Base-by-base conservation (phyloP, 2,329 filamentous ascomycete species). In the Aspergillus sp. region DNA sequence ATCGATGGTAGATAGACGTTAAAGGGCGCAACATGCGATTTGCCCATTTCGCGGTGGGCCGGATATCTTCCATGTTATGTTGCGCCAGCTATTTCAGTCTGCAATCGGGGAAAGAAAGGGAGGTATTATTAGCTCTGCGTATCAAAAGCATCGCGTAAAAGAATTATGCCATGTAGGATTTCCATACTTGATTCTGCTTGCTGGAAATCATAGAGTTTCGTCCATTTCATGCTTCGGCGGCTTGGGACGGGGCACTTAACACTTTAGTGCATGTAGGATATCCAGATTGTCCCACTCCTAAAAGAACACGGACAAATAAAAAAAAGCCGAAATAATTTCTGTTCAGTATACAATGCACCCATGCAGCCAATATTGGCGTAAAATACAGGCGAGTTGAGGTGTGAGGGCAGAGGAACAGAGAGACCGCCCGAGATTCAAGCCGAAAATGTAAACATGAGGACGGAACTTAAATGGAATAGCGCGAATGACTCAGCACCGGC, bases 1-100 rank as follows among this genome's bases (percentile, higher is more conserved):
- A 64, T 51, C 74, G 72, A 51, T 72, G 68, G 56, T 76, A 70
- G 49, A 76, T 67, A 17, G 74, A 75, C 17, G 69, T 70, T 55
- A 79, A 65, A 33, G 76, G 77, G 57, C 76, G 74, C 54, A 79
- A 63, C 57, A 77, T 71, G 62, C 75, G 74, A 58, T 76, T 76
- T 55, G 73, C 75, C 75, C 75, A 77, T 72, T 69, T 74, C 50
- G 75, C 72, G 7, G 74, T 77, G 43, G 72, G 66, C 58, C 70
- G 70, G 47, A 75, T 59, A 56, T 76, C 71, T 48, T 73, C 71
- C 73, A 75, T 75, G 24, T 55, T 58, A 75, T 75, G 24, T 55
- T 58, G 54, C 58, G 49, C 53, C 53, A 33, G 43, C 40, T 31
- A 39, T 40, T 27, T 55, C 39, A 50, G 37, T 44, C 47, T 60